Conservation (phyloP, 1,284 basidiomycete species). For the Anthracocystis walkeri region DNA sequence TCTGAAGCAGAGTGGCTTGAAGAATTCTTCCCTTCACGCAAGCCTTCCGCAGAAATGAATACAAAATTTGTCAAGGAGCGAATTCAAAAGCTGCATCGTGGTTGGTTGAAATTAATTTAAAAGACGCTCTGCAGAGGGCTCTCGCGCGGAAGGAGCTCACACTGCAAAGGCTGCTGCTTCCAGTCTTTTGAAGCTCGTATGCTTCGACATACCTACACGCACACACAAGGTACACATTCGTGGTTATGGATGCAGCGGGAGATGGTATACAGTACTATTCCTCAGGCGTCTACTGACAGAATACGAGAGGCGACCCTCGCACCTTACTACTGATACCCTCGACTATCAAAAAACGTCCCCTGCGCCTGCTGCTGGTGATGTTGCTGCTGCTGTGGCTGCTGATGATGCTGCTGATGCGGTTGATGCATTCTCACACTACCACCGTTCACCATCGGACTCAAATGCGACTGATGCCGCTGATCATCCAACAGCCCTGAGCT, state of each 20-base stretch:
- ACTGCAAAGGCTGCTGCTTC: background rate
- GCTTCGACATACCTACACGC: background rate
- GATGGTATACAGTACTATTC: background rate
- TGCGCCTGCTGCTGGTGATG: slow-evolving; percentile 25
- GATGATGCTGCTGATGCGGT: slow-evolving; percentile 23
- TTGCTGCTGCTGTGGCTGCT: slow-evolving; percentile 9
- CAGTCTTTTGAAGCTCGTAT: background rate
- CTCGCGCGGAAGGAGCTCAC: slow-evolving; percentile 5
- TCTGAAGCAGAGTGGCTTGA: too few relatives aligned
- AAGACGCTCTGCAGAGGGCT: background rate
- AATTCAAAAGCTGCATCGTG: background rate
- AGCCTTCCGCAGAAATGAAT: background rate
- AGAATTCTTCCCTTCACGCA: background rate
- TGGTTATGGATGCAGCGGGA: background rate
- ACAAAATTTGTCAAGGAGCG: background rate
- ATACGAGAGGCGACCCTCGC: background rate
- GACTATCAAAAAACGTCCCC: slow-evolving; percentile 32
- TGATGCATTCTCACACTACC: slow-evolving; percentile 43
- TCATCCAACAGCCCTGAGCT: slow-evolving; percentile 38
- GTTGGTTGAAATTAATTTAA: background rate
- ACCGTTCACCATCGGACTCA: slow-evolving; percentile 44
- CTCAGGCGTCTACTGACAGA: background rate
- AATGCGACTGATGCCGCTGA: slow-evolving; percentile 40
- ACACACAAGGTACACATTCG: background rate
- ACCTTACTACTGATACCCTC: slow-evolving; percentile 23